A percentile compares a stretch with the other conserved stretches of the same genome.
Conservation (phyloP, 495 filamentous ascomycete genomes). For the Glarea lozoyensis region DNA sequence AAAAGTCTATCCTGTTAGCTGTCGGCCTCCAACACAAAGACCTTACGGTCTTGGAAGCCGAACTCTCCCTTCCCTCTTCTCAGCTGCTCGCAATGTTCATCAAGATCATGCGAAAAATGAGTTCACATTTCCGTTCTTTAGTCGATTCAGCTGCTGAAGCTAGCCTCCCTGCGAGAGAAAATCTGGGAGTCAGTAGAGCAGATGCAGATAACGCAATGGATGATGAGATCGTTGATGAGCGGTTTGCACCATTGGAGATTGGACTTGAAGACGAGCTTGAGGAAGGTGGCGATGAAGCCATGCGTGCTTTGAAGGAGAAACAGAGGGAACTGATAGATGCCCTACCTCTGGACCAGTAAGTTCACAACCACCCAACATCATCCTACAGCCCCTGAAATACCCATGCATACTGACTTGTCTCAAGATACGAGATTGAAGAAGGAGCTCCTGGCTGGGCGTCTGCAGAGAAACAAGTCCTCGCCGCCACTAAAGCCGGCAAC, state of each 20-base stretch:
- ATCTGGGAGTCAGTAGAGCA: conserved; percentile 42
- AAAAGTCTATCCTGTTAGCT: conserved; percentile 77
- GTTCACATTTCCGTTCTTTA: conserved; percentile 63
- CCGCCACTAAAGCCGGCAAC: conserved; percentile 43
- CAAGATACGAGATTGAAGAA: conserved; percentile 72
- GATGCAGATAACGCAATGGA: conserved; percentile 47
- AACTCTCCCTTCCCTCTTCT: conserved; percentile 60
- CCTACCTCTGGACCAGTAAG: conserved; percentile 81
- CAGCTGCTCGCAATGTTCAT: conserved; percentile 95
- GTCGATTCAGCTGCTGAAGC: conserved; percentile 65
- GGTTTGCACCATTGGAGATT: conserved; percentile 59
- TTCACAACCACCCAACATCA: no score
- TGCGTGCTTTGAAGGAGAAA: conserved; percentile 58
- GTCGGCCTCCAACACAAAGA: conserved; percentile 85
- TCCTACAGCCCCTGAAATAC: no score
- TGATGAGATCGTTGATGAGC: conserved; percentile 51
- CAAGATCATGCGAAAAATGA: conserved; percentile 84
- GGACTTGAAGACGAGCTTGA: conserved; percentile 79
- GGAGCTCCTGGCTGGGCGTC: conserved; percentile 67
- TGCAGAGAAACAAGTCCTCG: conserved; percentile 68
- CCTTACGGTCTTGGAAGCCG: conserved; percentile 71
- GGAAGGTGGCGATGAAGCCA: conserved; percentile 69
- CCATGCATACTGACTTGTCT: no score
- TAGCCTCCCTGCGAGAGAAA: conserved; percentile 51
- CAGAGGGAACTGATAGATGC: conserved; percentile 82